Conservation (phyloP, 495 filamentous ascomycete genomes). For the Neurospora sp. region DNA sequence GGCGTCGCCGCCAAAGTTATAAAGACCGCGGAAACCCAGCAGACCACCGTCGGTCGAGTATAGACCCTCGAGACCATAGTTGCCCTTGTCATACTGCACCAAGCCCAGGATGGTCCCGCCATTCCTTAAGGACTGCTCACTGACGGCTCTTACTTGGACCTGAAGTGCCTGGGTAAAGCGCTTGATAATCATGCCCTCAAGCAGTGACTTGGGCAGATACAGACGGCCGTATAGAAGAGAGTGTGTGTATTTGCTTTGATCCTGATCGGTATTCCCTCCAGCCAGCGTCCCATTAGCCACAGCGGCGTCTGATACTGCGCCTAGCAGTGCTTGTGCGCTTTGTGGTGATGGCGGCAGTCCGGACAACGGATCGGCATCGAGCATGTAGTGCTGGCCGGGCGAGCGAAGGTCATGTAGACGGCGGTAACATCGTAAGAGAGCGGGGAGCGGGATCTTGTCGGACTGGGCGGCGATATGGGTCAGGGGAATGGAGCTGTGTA, state of each 20-base stretch:
- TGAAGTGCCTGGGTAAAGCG: conserved; percentile 71
- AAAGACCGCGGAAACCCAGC: conserved; percentile 77
- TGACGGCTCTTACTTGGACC: conserved; percentile 71
- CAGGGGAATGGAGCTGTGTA: conserved; percentile 75
- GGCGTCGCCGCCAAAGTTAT: conserved; percentile 86
- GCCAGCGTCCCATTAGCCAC: not conserved
- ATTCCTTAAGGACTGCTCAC: conserved; percentile 60
- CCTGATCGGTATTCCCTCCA: not conserved
- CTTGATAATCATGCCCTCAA: conserved; percentile 81
- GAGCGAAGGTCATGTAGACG: conserved; percentile 28
- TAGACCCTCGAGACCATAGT: conserved; percentile 82
- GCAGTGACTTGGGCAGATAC: conserved; percentile 70
- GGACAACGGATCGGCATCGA: not conserved
- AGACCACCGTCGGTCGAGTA: conserved; percentile 88
- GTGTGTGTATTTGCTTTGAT: conserved; percentile 10
- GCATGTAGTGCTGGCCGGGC: conserved; percentile 2
- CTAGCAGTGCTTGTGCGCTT: not conserved
- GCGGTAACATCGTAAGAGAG: conserved; percentile 36
- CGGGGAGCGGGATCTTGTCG: conserved; percentile 35
- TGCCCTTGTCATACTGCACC: conserved; percentile 77
- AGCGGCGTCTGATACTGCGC: not conserved
- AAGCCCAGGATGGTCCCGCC: conserved; percentile 69
- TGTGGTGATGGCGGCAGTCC: not conserved
- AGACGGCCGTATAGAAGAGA: conserved; percentile 80
- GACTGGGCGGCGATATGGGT: conserved; percentile 36